A percentile compares a stretch with the other conserved stretches of the same genome.
These are phyloP conservation scores for Leishmania gerbilli DNA, from an alignment of 208 protist species.

Conservation along the genomic window DNA sequence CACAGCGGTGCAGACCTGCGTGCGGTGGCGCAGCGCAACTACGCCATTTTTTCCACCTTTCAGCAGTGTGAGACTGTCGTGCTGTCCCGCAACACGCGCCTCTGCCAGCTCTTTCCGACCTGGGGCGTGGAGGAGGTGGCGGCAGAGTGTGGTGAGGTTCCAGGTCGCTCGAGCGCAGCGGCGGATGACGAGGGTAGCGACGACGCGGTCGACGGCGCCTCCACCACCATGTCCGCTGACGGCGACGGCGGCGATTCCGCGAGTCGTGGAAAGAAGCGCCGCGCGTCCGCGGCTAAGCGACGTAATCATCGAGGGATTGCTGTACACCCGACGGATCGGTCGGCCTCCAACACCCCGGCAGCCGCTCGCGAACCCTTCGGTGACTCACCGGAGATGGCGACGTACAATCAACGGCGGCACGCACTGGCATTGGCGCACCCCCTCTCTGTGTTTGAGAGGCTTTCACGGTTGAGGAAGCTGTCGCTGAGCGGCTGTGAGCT, in stretches of 20 bases:
- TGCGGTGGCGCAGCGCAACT: constrained; percentile 52
- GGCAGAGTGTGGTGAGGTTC: background rate
- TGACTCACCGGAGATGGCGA: constrained; percentile 7
- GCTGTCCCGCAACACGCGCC: constrained; percentile 67
- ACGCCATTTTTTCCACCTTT: constrained; percentile 42
- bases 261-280: background rate
- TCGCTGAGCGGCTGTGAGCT: constrained; percentile 80
- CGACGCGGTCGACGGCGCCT: background rate
- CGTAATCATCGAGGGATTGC: background rate
- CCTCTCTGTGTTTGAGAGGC: constrained; percentile 72
- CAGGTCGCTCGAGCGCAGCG: constrained; percentile 5
- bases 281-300: background rate
- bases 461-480: constrained; percentile 71
- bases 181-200: constrained; percentile 13
- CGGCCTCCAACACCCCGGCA: background rate
- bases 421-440: constrained; percentile 46
- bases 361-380: constrained; percentile 1
- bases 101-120: constrained; percentile 38
- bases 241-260: background rate
- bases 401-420: constrained; percentile 18
- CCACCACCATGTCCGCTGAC: background rate
- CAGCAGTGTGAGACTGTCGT: constrained; percentile 70
- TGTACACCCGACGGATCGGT: background rate
- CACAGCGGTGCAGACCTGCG: background rate
- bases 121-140: constrained; percentile 15